Base-by-base conservation (phyloP, 768 basidiomycete genomes). In the Psilocybe cyanescens region DNA sequence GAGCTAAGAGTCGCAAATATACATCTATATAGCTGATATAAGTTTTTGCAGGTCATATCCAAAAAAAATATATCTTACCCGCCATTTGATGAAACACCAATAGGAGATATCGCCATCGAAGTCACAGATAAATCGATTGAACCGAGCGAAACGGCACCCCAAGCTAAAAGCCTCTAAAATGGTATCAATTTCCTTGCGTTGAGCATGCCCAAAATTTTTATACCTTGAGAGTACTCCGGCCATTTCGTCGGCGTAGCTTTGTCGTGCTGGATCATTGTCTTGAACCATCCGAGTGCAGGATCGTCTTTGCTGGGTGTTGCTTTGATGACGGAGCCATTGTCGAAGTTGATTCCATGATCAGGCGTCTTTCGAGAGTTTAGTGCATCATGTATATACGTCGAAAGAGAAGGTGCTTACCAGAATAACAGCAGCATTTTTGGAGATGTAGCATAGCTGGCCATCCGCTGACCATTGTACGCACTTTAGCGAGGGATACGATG, bases 391-490 rank as follows among this genome's bases (percentile, higher is more conserved):
- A 31, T 14, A 48, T n/a, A 35, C 3, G 19, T 46, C 29, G 6
- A 28, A 16, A 33, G 14, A 39, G 29, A 28, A 50, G 51, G 39
- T 51, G 61, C 80, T 63, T 70, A 92, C 92, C 76, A 94, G 67
- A 33, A 94, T 85, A 67, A 91, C 84, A 3, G 88, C 81, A 0
- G 86, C 86, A 31, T 80, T 79, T 71, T 88, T 88, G 6, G 90
- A 87, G n/a, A 83, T 71, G 56, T 93, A 83, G 56, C 83, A 78
- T 0, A 86, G 75, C 68, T 94, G 92, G 0, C 91, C 92, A 55
- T 93, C 91, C 14, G 80, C 81, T 12, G 90, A 86, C 87, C 89
- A 91, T 70, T 91, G 90, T 8, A 94, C 71, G 67, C 82, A 83
- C 9, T 78, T 82, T 30, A 71, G 67, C 1, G 88, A 88, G 1